These are phyloP conservation scores for Boletus pseudopeckii DNA, from an alignment of 768 basidiomycete genomes.

Conservation along the genomic window DNA sequence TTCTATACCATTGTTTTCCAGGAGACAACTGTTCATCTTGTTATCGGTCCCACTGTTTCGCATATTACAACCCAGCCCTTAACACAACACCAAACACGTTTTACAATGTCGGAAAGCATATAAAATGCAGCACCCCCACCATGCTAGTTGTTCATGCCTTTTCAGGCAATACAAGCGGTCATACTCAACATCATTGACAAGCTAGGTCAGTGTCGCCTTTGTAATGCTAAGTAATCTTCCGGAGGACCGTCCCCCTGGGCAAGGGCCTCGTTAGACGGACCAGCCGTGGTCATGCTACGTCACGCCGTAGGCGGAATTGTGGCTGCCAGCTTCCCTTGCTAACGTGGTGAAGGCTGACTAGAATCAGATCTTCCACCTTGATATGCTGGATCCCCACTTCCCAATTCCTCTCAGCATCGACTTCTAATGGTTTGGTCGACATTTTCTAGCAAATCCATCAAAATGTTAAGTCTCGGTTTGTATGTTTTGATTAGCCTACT, in stretches of 20 bases:
- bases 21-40: too few relatives aligned
- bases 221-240: neutral
- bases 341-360: conserved; percentile 75
- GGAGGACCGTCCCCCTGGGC: too few relatives aligned
- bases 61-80: neutral
- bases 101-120: neutral
- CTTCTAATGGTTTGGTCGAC: conserved; percentile 47
- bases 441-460: conserved; percentile 43
- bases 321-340: conserved; percentile 79
- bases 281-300: neutral
- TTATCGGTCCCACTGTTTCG: neutral
- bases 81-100: neutral
- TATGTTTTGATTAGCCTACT: conserved; percentile 34
- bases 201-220: neutral
- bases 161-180: neutral
- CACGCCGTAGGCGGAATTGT: conserved; percentile 48
- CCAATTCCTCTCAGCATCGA: conserved; percentile 53
- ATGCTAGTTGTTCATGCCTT: neutral
- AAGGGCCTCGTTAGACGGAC: too few relatives aligned
- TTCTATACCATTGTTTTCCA: neutral
- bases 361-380: conserved; percentile 58
- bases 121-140: too few relatives aligned
- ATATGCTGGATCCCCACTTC: conserved; percentile 53
- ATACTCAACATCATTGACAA: neutral
- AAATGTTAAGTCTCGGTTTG: neutral